These are phyloP conservation scores for Penicillium argentinense DNA, from an alignment of 495 filamentous ascomycete species.

Conservation along the genomic window DNA sequence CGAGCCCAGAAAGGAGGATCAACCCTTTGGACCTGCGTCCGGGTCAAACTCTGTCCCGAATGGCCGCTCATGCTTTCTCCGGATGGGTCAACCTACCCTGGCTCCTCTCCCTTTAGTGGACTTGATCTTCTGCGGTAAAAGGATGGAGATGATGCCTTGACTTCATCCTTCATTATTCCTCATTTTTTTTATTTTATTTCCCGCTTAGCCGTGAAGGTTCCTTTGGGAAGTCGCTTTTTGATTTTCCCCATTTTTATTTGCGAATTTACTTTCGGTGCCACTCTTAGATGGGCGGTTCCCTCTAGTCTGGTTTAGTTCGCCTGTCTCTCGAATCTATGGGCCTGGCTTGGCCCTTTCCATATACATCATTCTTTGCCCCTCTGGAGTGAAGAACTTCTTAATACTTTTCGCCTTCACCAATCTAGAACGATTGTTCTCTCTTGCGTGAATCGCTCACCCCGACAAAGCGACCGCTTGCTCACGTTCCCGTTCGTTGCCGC, in stretches of 20 bases:
- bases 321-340: conserved; percentile 41
- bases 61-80: conserved; percentile 36
- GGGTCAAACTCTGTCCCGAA: conserved; percentile 46
- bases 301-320: conserved; percentile 27
- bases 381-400: conserved; percentile 12
- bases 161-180: conserved; percentile 34
- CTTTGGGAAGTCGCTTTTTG: conserved; percentile 13
- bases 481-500: conserved; percentile 3
- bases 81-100: conserved; percentile 38
- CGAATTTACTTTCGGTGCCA: conserved; percentile 7
- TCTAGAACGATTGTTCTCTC: conserved; percentile 3
- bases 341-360: conserved; percentile 27
- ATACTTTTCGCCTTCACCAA: conserved; percentile 14
- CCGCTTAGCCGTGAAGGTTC: conserved; percentile 24
- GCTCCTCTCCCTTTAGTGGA: conserved; percentile 33
- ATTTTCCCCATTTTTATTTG: conserved; percentile 7
- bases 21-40: conserved; percentile 49
- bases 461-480: neutral
- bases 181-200: conserved; percentile 17
- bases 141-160: conserved; percentile 44
- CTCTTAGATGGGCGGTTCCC: conserved; percentile 9
- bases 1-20: conserved; percentile 47
- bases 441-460: neutral
- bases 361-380: conserved; percentile 29
- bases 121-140: conserved; percentile 31